phyloP scores from a whole-genome alignment of 139 green algal genomes.

The Coccomyxa sp. region DNA sequence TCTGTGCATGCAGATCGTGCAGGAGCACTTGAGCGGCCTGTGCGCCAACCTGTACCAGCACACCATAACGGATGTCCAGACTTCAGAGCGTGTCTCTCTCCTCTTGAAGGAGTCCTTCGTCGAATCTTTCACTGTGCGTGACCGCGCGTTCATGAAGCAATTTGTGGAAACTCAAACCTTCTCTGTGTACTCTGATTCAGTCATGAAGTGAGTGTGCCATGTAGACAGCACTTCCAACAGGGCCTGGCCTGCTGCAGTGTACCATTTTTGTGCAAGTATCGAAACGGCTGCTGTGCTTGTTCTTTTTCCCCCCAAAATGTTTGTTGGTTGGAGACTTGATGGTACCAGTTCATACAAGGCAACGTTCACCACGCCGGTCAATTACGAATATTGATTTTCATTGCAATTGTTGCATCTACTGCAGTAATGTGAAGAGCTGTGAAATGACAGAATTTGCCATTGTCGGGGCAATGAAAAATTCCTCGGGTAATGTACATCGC shows the following conservation, averaged over 20 bases:
- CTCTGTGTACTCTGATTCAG: slow-evolving; percentile 58
- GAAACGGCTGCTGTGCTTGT: neutral
- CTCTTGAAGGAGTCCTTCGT: slow-evolving; percentile 73
- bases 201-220: slow-evolving; percentile 29
- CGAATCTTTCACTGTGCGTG: slow-evolving; percentile 50
- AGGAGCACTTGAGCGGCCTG: slow-evolving; percentile 54
- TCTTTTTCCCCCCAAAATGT: too few species aligned
- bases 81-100: slow-evolving; percentile 39
- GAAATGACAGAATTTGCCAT: too few species aligned
- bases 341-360: too few species aligned
- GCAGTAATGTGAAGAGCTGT: too few species aligned
- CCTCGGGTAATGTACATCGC: too few species aligned
- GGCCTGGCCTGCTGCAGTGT: neutral
- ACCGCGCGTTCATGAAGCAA: slow-evolving; percentile 71
- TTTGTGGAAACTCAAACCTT: slow-evolving; percentile 91
- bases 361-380: too few species aligned
- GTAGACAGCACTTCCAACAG: too few species aligned
- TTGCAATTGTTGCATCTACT: too few species aligned
- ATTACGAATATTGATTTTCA: too few species aligned
- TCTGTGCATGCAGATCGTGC: slow-evolving; percentile 16
- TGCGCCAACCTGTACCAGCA: slow-evolving; percentile 65
- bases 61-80: slow-evolving; percentile 80
- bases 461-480: too few species aligned
- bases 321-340: too few species aligned
- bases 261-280: neutral